Evolutionary conservation across 768 basidiomycete species (phyloP).

Genomic region (Cystofilobasidium ferigula): DNA sequence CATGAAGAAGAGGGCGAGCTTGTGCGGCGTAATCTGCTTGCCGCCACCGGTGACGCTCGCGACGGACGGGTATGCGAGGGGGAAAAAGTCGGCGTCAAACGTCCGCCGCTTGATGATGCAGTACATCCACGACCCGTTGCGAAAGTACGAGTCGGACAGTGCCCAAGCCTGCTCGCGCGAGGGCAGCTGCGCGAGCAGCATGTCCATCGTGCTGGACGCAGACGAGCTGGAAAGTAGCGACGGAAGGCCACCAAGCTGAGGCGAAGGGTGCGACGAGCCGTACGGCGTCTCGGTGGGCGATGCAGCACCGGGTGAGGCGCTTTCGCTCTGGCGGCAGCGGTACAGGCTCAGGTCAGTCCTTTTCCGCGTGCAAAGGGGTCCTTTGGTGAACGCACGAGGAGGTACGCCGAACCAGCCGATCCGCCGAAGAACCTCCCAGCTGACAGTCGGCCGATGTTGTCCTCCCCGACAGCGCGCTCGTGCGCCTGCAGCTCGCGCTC

Average conservation of each 20-base stretch:
- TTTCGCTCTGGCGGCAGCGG: neutral
- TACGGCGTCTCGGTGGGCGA: neutral
- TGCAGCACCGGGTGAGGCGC: neutral
- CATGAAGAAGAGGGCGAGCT: slow-evolving; percentile 53
- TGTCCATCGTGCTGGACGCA: neutral
- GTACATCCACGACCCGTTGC: slow-evolving; percentile 19
- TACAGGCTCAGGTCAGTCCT: too few relatives aligned
- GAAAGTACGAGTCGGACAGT: neutral
- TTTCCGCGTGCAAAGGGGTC: neutral
- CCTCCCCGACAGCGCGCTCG: slow-evolving; percentile 7
- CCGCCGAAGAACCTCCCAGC: slow-evolving; percentile 4
- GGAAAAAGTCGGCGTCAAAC: slow-evolving; percentile 10
- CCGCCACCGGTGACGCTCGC: neutral
- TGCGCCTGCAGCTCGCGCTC: neutral
- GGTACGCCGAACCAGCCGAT: slow-evolving; percentile 1
- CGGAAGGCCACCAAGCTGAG: neutral
- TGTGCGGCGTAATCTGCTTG: slow-evolving; percentile 38
- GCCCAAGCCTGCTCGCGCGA: slow-evolving; percentile 6
- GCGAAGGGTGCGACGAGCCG: neutral
- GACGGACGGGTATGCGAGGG: neutral
- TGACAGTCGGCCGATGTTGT: slow-evolving; percentile 8
- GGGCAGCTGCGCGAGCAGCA: neutral
- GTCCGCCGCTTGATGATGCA: slow-evolving; percentile 4
- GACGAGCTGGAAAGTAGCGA: neutral
- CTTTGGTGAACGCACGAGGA: neutral